Base-by-base conservation (phyloP, 345 rosid species). In the Arabis alpina region DNA sequence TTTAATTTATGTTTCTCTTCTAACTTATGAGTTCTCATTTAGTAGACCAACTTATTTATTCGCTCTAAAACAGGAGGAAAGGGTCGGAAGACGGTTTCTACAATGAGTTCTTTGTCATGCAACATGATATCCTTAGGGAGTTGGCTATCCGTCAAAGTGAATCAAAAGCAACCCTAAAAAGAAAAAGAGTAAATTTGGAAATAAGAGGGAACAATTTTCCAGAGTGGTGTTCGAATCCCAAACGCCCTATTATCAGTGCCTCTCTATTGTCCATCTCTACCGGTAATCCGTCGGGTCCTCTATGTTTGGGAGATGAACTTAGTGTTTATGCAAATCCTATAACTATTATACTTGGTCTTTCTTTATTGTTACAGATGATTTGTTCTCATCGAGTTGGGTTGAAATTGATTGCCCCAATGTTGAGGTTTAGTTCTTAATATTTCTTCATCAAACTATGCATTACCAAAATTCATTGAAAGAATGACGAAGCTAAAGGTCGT, bases 391-490 rank as follows among this genome's bases (percentile, higher is more conserved):
- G 1, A 57, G 0, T 0, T 84, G 86, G 88, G 61, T 59, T 16
- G 30, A 66, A 59, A 60, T 86, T 36, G 54, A 73, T 27, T 79
- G 64, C 36, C 83, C 87, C 1, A 47, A 81, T 47, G 83, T 59
- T 40, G 76, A 86, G 65, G 86, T 50, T 49, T 87, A 14, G 71
- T 80, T 53, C 81, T 86, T 11, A 85, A 83, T 61, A 30, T 83
- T 13, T 55, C 45, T 32, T 10, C 86, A n/a, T 54, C 66, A 70
- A 59, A 68, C 11, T 82, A 79, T 70, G 25, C 69, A 4, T 70
- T 88, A 28, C 89, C 91, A 2, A 50, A 12, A 14, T 90, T 80
- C 71, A 73, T 85, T 49, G 69, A 61, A 27, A 49, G 61, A 64
- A 81, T 83, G 85, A 48, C 25, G 47, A 82, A 73, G 24, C 49